Percentiles rank a stretch among this genome's conserved stretches.
Conservation (phyloP, 2,329 filamentous ascomycete genomes). For the Xylaria sp. region DNA sequence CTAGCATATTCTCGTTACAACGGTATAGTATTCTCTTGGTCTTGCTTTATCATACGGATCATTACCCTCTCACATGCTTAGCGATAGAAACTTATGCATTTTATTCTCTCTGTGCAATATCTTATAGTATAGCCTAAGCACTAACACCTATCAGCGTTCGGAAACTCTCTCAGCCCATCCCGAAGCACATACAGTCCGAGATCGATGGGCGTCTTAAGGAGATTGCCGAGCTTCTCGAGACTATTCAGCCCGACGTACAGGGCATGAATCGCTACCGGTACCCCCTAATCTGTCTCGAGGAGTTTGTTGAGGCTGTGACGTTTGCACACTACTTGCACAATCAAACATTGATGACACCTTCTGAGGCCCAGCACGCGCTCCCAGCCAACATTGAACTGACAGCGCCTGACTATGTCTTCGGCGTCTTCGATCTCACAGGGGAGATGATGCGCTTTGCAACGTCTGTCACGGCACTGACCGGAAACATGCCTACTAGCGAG, state of each 20-base stretch:
- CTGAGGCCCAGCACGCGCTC: constrained; percentile 60
- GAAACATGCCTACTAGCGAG: constrained; percentile 53
- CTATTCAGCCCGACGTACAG: constrained; percentile 74
- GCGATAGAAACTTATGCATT: not conserved
- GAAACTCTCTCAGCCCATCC: constrained; percentile 65
- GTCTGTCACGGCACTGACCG: constrained; percentile 79
- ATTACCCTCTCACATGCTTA: not conserved
- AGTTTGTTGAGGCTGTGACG: constrained; percentile 89
- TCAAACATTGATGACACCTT: constrained; percentile 74
- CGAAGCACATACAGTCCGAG: constrained; percentile 71
- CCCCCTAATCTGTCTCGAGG: constrained; percentile 86
- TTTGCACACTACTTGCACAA: constrained; percentile 87
- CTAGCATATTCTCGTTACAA: constrained; percentile 83
- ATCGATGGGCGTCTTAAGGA: constrained; percentile 71
- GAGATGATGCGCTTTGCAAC: constrained; percentile 98
- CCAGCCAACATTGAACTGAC: constrained; percentile 67
- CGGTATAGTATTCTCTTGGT: constrained; percentile 56
- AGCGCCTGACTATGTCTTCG: constrained; percentile 85
- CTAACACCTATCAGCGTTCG: constrained; percentile 60
- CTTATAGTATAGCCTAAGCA: not conserved
- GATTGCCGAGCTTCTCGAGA: constrained; percentile 71
- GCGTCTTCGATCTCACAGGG: constrained; percentile 90
- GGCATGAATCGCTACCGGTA: constrained; percentile 86
- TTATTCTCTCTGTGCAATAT: not conserved
- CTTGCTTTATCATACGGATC: not conserved